phyloP scores from a whole-genome alignment of 441 rosid species.

The Mallotus repandus region DNA sequence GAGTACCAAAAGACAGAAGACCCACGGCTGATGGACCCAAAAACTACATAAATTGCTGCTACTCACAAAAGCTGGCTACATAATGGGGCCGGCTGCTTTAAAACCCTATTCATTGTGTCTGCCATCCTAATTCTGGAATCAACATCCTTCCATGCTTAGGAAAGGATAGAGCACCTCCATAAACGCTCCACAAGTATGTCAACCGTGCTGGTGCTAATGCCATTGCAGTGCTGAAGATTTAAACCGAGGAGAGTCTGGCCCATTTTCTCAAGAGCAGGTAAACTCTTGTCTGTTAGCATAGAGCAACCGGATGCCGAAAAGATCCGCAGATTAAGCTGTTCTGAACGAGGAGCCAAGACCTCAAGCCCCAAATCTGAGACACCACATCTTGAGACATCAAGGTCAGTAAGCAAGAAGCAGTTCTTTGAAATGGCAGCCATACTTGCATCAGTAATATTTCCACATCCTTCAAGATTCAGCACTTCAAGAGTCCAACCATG shows the following conservation, averaged over 20 bases:
- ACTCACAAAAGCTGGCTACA: slow-evolving; percentile 30
- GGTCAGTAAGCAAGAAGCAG: slow-evolving; percentile 70
- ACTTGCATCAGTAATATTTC: slow-evolving; percentile 62
- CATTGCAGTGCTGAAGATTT: slow-evolving; percentile 76
- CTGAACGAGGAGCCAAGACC: slow-evolving; percentile 55
- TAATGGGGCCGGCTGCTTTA: slow-evolving; percentile 15
- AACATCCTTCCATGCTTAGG: slow-evolving; percentile 28
- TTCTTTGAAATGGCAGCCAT: slow-evolving; percentile 61
- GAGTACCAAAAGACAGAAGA: slow-evolving; percentile 32
- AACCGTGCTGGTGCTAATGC: slow-evolving; percentile 44
- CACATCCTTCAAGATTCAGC: slow-evolving; percentile 72
- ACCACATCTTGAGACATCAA: slow-evolving; percentile 72
- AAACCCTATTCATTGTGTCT: slow-evolving; percentile 9
- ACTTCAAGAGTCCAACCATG: slow-evolving; percentile 77
- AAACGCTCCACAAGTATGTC: slow-evolving; percentile 59
- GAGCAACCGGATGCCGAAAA: slow-evolving; percentile 70
- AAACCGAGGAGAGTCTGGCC: slow-evolving; percentile 68
- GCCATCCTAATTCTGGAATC: background rate
- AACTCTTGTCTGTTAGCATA: slow-evolving; percentile 61
- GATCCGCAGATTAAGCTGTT: slow-evolving; percentile 54
- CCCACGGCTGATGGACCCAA: slow-evolving; percentile 60
- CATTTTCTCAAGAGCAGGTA: slow-evolving; percentile 45
- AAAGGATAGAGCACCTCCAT: slow-evolving; percentile 89
- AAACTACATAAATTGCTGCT: slow-evolving; percentile 48
- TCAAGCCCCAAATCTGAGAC: slow-evolving; percentile 66